phyloP scores from a whole-genome alignment of 352 stramenopile genomes.

The Pythium apleroticum region DNA sequence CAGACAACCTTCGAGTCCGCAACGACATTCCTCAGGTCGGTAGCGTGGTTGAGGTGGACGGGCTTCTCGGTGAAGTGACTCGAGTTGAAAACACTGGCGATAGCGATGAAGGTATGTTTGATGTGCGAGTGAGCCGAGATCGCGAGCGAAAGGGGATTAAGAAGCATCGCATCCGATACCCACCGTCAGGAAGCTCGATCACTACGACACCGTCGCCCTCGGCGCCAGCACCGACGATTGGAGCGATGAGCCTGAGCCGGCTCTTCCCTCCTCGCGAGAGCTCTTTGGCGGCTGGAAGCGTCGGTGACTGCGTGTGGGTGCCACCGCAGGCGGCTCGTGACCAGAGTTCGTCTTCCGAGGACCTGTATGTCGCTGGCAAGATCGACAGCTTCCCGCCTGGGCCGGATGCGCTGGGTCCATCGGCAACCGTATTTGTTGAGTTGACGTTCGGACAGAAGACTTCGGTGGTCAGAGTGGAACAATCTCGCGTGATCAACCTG shows the following conservation, averaged over 20 bases:
- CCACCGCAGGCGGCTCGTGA: slow-evolving; percentile 25
- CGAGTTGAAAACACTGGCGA: slow-evolving; percentile 29
- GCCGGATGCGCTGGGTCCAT: slow-evolving; percentile 46
- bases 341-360: slow-evolving; percentile 15
- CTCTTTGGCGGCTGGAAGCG: slow-evolving; percentile 44
- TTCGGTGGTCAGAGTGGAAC: slow-evolving; percentile 52
- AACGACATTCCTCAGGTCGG: slow-evolving; percentile 48
- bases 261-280: slow-evolving; percentile 65
- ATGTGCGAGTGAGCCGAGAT: slow-evolving; percentile 51
- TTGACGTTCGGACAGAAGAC: slow-evolving; percentile 48
- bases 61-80: slow-evolving; percentile 58
- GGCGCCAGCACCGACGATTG: slow-evolving; percentile 32
- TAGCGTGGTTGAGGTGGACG: slow-evolving; percentile 74
- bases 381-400: slow-evolving; percentile 66
- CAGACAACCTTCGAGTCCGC: slow-evolving; percentile 40
- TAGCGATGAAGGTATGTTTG: slow-evolving; percentile 27
- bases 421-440: slow-evolving; percentile 48
- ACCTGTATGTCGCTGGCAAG: slow-evolving; percentile 52
- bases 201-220: background rate
- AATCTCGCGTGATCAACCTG: slow-evolving; percentile 65
- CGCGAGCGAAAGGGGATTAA: slow-evolving; percentile 58
- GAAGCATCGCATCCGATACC: slow-evolving; percentile 53
- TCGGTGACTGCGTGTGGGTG: slow-evolving; percentile 73
- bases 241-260: slow-evolving; percentile 72
- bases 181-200: slow-evolving; percentile 20